Evolutionary conservation across 306 rosid species (phyloP).

Genomic region (Cyamopsis tetragonoloba): DNA sequence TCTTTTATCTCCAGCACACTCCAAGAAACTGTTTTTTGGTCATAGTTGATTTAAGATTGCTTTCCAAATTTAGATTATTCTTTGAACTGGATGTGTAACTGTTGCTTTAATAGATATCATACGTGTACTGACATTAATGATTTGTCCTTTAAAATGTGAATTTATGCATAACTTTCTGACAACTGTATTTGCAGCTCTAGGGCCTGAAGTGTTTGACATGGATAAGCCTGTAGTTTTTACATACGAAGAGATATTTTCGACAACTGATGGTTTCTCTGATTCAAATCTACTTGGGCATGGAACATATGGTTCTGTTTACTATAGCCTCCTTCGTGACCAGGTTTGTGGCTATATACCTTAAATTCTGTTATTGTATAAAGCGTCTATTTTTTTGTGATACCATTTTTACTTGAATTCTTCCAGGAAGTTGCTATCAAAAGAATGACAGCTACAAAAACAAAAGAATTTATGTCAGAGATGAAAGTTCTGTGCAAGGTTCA

Average conservation of each 20-base stretch:
- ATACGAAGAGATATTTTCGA: conserved; percentile 66
- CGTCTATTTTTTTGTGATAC: conserved; percentile 10
- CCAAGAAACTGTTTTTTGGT: too few relatives aligned
- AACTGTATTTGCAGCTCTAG: conserved; percentile 54
- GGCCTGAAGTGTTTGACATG: conserved; percentile 60
- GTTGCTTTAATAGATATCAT: not conserved
- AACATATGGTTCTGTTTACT: conserved; percentile 91
- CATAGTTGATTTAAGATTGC: not conserved
- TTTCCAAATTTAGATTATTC: not conserved
- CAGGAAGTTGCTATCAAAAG: conserved; percentile 97
- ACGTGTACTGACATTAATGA: not conserved
- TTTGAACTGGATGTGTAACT: too few relatives aligned
- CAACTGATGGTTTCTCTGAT: conserved; percentile 86
- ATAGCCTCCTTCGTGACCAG: conserved; percentile 78
- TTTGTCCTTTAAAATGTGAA: conserved; percentile 9
- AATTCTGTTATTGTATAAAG: not conserved
- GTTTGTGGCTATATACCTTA: conserved; percentile 38
- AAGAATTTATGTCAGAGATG: conserved; percentile 84
- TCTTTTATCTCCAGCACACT: too few relatives aligned
- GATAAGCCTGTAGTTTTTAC: conserved; percentile 82
- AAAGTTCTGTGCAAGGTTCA: conserved; percentile 96
- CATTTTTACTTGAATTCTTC: conserved; percentile 27
- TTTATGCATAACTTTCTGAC: conserved; percentile 1
- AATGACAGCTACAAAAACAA: conserved; percentile 94
- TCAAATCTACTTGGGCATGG: conserved; percentile 91